Evolutionary conservation across 2,329 filamentous ascomycete species (phyloP).

Genomic region (Calonectria ilicicola): DNA sequence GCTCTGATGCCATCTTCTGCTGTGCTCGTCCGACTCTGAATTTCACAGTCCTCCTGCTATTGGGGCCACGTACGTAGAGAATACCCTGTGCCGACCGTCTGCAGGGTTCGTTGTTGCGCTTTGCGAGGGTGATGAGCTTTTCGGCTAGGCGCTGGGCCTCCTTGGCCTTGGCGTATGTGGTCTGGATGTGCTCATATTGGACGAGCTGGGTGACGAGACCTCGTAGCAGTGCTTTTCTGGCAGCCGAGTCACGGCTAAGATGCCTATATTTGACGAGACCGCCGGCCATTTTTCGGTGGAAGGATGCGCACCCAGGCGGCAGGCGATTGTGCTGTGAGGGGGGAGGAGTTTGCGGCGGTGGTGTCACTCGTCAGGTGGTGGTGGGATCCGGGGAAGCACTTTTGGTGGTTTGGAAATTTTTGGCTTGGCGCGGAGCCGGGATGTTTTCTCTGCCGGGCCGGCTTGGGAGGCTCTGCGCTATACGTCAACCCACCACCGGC

Average conservation of each 20-base stretch:
- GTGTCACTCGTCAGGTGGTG: constrained; percentile 21
- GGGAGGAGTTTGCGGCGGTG: not conserved
- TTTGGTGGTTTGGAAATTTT: constrained; percentile 49
- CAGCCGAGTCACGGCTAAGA: constrained; percentile 85
- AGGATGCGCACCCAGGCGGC: constrained; percentile 19
- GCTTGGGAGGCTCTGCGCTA: constrained; percentile 36
- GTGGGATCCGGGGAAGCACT: constrained; percentile 28
- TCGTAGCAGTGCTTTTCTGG: constrained; percentile 91
- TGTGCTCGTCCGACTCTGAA: not conserved
- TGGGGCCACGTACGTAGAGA: constrained; percentile 78
- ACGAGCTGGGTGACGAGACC: constrained; percentile 97
- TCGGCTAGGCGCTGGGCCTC: constrained; percentile 95
- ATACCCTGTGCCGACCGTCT: constrained; percentile 80
- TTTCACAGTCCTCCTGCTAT: not conserved
- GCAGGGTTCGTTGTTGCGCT: constrained; percentile 89
- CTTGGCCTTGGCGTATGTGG: constrained; percentile 96
- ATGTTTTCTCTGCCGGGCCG: constrained; percentile 42
- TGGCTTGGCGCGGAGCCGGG: constrained; percentile 44
- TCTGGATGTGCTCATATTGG: constrained; percentile 91
- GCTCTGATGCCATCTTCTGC: not conserved
- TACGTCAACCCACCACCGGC: constrained; percentile 44
- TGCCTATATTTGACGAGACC: constrained; percentile 90
- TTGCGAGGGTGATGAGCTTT: constrained; percentile 92
- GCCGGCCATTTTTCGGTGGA: constrained; percentile 76
- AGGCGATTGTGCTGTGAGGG: not conserved